These are phyloP conservation scores for Pisolithus tinctorius DNA, from an alignment of 768 basidiomycete genomes.

Conservation along the genomic window DNA sequence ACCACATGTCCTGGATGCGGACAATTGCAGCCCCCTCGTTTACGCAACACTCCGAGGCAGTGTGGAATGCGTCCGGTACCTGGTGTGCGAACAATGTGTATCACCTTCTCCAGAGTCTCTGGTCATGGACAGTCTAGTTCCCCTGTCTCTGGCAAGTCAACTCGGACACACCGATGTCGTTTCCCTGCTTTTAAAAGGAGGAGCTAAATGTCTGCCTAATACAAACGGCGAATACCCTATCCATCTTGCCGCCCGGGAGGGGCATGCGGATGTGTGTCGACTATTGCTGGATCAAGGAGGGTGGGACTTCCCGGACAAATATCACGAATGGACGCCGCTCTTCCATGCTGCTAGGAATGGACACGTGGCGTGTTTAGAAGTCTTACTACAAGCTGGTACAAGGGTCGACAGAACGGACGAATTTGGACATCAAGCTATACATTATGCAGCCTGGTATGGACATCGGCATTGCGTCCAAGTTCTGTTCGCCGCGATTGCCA, in stretches of 20 bases:
- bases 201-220: conserved; percentile 76
- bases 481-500: conserved; percentile 40
- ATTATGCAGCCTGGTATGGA: conserved; percentile 97
- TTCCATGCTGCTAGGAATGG: conserved; percentile 93
- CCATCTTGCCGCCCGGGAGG: conserved; percentile 91
- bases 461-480: conserved; percentile 62
- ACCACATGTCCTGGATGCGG: conserved; percentile 74
- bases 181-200: conserved; percentile 65
- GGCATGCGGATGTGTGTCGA: conserved; percentile 79
- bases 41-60: conserved; percentile 88
- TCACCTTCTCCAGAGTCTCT: conserved; percentile 53
- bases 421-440: conserved; percentile 73
- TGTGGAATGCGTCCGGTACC: conserved; percentile 74
- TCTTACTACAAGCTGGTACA: conserved; percentile 77
- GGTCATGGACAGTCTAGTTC: conserved; percentile 65
- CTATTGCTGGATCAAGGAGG: conserved; percentile 68
- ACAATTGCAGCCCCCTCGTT: conserved; percentile 90
- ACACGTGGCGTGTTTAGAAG: conserved; percentile 59
- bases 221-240: conserved; percentile 96
- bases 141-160: conserved; percentile 86
- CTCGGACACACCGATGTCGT: conserved; percentile 84
- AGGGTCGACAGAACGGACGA: conserved; percentile 79
- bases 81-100: conserved; percentile 68
- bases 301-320: conserved; percentile 89
- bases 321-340: conserved; percentile 96